Evolutionary conservation across 2,329 filamentous ascomycete genomes (phyloP), one percentile per base, ranked within the genome.

Genomic region (Phyllosticta ampelicida): DNA sequence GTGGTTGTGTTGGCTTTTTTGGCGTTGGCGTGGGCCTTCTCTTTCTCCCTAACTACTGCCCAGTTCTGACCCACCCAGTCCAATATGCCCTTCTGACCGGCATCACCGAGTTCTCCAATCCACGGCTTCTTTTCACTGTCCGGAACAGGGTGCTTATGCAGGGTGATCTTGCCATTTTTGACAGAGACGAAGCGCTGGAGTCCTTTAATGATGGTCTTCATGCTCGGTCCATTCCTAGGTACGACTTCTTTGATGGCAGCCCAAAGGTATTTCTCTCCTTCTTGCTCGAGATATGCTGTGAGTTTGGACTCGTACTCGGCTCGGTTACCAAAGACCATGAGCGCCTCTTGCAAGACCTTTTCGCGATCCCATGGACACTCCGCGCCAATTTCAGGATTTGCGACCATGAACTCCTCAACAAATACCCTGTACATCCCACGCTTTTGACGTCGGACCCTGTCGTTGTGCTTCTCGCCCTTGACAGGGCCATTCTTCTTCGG

Each of bases 371-470:
- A 44, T 1, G 56, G 55, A 11, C 60, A 61, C n/a, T 20, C 30
- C 20, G 61, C 54, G 0, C 65, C 53, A 58, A 74, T 77, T 1
- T 70, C 70, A 1, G 75, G 72, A 60, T 80, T 80, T 2, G 65
- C 65, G 0, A 84, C 82, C n/a, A 86, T 69, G 61, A 82, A 90
- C 5, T 84, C 80, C 1, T 85, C 75, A 4, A 85, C 68, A 78
- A 86, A 91, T 5, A 68, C 67, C 1, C 74, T 73, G 66, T 83
- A 90, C 26, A 83, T 75, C 0, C 78, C 77, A 0, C 87, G 78
- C 48, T 76, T 74, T 0, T 63, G 67, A 71, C 84, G 75, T 2
- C 84, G 78, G 20, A 77, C 75, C 1, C 82, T 77, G 62, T 88
- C 84, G 58, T 81, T 82, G 59, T 67, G 69, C 55, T 70, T 74